Base-by-base conservation (phyloP, 805 yeast species). In the Lipomyces lipofer region DNA sequence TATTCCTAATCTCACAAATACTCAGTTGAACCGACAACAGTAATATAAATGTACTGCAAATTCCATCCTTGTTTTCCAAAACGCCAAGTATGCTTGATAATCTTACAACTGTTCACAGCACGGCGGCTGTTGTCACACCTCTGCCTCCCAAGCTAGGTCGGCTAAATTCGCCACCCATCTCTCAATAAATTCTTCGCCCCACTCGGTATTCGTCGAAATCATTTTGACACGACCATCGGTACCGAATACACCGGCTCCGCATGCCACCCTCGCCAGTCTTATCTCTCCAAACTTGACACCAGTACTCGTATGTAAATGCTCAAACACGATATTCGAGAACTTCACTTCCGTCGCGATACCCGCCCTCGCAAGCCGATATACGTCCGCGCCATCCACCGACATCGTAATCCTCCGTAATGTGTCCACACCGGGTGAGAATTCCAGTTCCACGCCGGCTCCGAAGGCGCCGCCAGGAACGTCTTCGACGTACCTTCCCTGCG, bases 201-300 rank as follows among this genome's bases (percentile, higher is more conserved):
- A 48, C 8, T 33, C 44, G 25, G 19, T 25, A 6, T 12, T 30
- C 5, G 29, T 33, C 2, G 44, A 8, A 4, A 51, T 30, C 4
- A 48, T 22, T 33, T 56, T 56, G 39, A 56, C 19, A 19, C 49
- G 38, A 2, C 60, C 60, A n/a, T 53, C 58, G 1, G 38, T 17
- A 3, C 47, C 24, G 6, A 52, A 12, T 2, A 53, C 51, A 2
- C 54, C 55, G 6, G 49, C 54, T 19, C 17, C 33, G 30, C 58
- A 52, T 10, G 50, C 45, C 17, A 43, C 51, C 17, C 54, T 19
- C 4, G 33, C n/a, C 1, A 49, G 17, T 6, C 35, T 9, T 3
- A 56, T 24, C 32, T 46, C 22, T 1, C 3, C 6, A 29, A 52
- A 43, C 28, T 40, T 36, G 28, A 56, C 40, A 2, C 58, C 58